Percentiles rank a stretch among this genome's conserved stretches.
phyloP scores from a whole-genome alignment of 148 eudicot species.

The Gaultheria prostrata region DNA sequence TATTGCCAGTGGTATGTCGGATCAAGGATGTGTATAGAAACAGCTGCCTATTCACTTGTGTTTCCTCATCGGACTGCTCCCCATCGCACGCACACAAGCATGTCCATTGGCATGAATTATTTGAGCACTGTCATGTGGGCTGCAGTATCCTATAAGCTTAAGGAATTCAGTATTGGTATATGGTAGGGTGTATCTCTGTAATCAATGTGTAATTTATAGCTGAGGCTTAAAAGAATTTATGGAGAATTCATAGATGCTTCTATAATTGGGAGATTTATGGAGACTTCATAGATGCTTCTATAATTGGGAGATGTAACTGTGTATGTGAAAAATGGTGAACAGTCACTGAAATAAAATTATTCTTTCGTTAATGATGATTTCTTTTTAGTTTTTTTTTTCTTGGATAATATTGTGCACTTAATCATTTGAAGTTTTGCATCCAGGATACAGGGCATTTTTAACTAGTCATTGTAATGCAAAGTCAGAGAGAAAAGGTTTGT shows the following conservation, averaged over 20 bases:
- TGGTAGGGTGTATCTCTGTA: background rate
- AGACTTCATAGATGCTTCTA: background rate
- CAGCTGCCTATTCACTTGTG: background rate
- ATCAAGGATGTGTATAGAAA: conserved; percentile 82
- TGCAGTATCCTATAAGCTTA: background rate
- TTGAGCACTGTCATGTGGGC: background rate
- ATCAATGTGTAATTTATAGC: background rate
- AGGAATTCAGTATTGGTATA: background rate
- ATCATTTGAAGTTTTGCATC: background rate
- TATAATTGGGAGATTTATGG: conserved; percentile 4
- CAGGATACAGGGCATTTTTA: too few relatives aligned
- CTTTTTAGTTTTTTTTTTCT: background rate
- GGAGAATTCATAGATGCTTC: background rate
- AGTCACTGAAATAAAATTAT: conserved; percentile 10
- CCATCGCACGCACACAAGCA: background rate
- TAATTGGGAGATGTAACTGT: background rate
- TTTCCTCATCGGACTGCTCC: background rate
- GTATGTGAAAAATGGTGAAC: conserved; percentile 10
- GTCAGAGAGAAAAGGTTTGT: background rate
- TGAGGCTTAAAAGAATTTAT: background rate
- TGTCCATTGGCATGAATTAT: background rate
- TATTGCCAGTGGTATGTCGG: conserved; percentile 74
- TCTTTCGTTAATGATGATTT: background rate
- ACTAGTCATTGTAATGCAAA: too few relatives aligned
- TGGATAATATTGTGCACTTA: background rate